Conservation (phyloP, 805 yeast genomes). For the Spathaspora girioi region DNA sequence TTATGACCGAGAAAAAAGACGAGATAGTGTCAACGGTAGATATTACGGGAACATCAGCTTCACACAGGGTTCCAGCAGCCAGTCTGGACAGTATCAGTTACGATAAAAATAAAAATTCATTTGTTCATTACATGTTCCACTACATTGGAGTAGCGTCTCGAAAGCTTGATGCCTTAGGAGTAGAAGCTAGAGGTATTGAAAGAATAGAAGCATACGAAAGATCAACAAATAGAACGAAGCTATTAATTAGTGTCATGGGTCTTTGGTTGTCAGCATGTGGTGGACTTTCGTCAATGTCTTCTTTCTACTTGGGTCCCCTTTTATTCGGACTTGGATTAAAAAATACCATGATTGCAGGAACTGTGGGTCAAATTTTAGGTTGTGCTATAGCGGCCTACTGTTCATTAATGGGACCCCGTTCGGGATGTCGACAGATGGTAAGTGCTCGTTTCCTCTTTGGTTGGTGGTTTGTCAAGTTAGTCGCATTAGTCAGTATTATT, state of each 20-base stretch:
- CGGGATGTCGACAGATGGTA: conserved; percentile 89
- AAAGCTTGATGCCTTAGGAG: conserved; percentile 49
- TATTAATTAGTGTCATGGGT: conserved; percentile 51
- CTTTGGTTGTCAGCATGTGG: conserved; percentile 87
- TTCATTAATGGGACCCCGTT: conserved; percentile 83
- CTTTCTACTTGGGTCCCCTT: conserved; percentile 73
- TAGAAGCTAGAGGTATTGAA: conserved; percentile 79
- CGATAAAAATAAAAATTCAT: neutral
- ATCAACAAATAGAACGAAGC: conserved; percentile 31
- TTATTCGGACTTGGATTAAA: conserved; percentile 65
- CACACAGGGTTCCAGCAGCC: neutral
- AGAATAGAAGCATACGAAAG: conserved; percentile 67
- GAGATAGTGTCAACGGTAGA: neutral
- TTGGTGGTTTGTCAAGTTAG: conserved; percentile 77
- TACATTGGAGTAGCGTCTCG: conserved; percentile 11
- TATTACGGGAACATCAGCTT: neutral
- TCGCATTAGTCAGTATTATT: conserved; percentile 64
- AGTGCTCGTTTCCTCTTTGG: conserved; percentile 79
- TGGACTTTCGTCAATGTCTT: conserved; percentile 85
- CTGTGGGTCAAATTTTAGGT: conserved; percentile 64
- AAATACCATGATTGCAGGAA: conserved; percentile 60
- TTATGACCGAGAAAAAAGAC: neutral
- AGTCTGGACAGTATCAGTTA: neutral
- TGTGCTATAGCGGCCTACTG: conserved; percentile 79
- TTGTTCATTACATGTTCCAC: conserved; percentile 5